phyloP scores from a whole-genome alignment of 2,329 filamentous ascomycete genomes.

The Myrmaecium sp. region DNA sequence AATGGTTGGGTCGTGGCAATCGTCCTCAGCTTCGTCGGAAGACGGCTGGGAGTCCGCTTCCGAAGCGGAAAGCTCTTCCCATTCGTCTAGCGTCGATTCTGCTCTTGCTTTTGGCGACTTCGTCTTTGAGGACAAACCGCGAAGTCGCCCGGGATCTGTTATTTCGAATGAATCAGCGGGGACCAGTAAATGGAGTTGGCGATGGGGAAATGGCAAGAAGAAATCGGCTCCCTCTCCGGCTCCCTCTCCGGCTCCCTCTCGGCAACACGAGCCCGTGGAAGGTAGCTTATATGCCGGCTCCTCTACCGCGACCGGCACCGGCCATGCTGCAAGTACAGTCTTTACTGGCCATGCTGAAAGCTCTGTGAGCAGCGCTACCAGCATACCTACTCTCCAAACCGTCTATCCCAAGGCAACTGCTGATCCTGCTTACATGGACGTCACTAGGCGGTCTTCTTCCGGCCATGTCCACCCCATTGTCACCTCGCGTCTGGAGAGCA shows the following conservation, averaged over 20 bases:
- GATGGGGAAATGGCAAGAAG: constrained; percentile 38
- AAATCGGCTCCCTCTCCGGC: no score
- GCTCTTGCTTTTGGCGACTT: constrained; percentile 44
- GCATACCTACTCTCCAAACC: constrained; percentile 38
- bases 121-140: constrained; percentile 15
- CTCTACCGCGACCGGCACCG: no score
- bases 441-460: constrained; percentile 31
- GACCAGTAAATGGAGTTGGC: constrained; percentile 42
- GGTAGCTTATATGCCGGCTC: no score
- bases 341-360: constrained; percentile 27
- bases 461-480: constrained; percentile 19
- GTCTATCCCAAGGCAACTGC: constrained; percentile 51
- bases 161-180: no score
- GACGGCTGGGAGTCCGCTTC: constrained; percentile 28
- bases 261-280: no score
- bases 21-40: constrained; percentile 24
- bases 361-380: constrained; percentile 25
- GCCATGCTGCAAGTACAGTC: no score
- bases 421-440: constrained; percentile 48
- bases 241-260: no score
- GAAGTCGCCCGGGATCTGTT: no score
- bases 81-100: constrained; percentile 34
- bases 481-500: constrained; percentile 25
- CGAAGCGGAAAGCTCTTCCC: constrained; percentile 16
- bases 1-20: constrained; percentile 10